Conservation (phyloP, 2,329 filamentous ascomycete species). For the Juglanconis sp. region DNA sequence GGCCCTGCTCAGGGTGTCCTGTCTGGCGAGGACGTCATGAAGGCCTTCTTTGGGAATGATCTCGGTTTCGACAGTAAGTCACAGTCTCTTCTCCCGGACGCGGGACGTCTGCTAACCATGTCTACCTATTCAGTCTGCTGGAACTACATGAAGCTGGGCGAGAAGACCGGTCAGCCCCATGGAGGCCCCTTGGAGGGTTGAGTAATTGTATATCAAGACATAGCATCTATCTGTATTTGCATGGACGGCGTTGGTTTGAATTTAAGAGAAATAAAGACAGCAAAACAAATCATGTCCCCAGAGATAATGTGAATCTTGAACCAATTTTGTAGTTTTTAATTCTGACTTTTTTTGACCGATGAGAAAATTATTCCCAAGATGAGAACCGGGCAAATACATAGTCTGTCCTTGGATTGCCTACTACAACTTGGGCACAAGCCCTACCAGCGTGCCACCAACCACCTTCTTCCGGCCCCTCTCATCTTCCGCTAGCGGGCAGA, state of each 20-base stretch:
- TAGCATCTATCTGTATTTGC: background rate
- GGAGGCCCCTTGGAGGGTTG: background rate
- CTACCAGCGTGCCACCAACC: slow-evolving; percentile 51
- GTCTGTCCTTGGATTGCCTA: background rate
- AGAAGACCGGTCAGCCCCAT: background rate
- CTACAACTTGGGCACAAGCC: slow-evolving; percentile 53
- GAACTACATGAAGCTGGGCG: slow-evolving; percentile 49
- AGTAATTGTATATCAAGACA: background rate
- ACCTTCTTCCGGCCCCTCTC: slow-evolving; percentile 45
- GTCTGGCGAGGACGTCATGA: slow-evolving; percentile 60
- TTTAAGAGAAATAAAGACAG: no score
- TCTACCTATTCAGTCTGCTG: slow-evolving; percentile 44
- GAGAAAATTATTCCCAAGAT: no score
- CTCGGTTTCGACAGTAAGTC: slow-evolving; percentile 61
- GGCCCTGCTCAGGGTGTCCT: slow-evolving; percentile 54
- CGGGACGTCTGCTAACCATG: slow-evolving; percentile 12
- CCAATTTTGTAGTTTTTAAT: no score
- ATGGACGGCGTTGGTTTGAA: background rate
- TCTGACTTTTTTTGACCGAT: no score
- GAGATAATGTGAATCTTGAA: no score
- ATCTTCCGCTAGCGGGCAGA: slow-evolving; percentile 53
- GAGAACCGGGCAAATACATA: no score
- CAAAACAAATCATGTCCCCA: no score
- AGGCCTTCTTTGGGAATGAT: slow-evolving; percentile 65
- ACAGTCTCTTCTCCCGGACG: background rate